These are phyloP conservation scores for Polytrichum commune DNA, from an alignment of 225 moss, liverwort and hornwort genomes.

Conservation along the genomic window DNA sequence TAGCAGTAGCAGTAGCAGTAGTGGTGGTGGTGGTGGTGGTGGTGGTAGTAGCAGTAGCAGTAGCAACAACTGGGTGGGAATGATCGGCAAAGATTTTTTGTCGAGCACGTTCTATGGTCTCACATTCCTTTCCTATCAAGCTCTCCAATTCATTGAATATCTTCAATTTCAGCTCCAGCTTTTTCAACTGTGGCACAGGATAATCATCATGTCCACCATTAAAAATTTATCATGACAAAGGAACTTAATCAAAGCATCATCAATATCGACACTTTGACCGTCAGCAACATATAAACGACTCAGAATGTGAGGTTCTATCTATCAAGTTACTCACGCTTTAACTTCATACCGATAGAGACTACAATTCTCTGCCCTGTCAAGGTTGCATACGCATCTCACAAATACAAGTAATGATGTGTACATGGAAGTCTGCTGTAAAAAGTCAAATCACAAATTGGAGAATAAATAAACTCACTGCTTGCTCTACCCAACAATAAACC, in stretches of 20 bases:
- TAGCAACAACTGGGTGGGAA: constrained; percentile 61
- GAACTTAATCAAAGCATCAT: background rate
- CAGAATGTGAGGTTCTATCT: background rate
- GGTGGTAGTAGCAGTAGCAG: background rate
- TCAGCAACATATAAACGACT: background rate
- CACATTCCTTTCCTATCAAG: constrained; percentile 74
- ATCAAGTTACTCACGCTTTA: background rate
- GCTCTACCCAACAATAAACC: background rate
- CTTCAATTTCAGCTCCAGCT: constrained; percentile 88
- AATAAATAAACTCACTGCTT: background rate
- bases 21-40: too few relatives aligned
- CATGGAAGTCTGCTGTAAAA: too few relatives aligned
- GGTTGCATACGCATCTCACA: too few relatives aligned
- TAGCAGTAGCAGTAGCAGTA: background rate
- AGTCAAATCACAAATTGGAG: background rate
- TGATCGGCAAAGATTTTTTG: constrained; percentile 67
- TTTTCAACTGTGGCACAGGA: constrained; percentile 59
- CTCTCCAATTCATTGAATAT: constrained; percentile 71
- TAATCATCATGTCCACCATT: constrained; percentile 1
- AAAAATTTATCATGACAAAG: background rate
- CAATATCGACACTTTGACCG: background rate
- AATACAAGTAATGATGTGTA: too few relatives aligned
- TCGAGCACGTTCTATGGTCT: constrained; percentile 73
- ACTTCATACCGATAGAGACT: background rate
- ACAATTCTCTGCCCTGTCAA: too few relatives aligned